Evolutionary conservation across 2,329 filamentous ascomycete genomes (phyloP).

Genomic region (Sarocladiaceae sp.): DNA sequence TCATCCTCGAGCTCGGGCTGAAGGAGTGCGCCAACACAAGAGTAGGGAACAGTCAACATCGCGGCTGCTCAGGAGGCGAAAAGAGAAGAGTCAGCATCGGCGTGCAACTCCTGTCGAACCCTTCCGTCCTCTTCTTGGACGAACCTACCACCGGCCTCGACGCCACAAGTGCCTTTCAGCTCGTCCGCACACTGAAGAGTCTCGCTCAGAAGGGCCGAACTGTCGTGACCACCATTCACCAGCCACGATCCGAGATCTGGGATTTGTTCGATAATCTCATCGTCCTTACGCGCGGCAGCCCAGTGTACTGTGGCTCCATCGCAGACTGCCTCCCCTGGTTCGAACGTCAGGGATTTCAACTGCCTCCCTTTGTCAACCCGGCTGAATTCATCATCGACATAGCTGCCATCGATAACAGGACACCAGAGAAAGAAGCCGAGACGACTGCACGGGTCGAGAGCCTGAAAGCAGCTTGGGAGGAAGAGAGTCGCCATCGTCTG

Average conservation of each 20-base stretch:
- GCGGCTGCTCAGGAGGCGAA: constrained; percentile 73
- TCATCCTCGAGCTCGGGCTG: constrained; percentile 67
- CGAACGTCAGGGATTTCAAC: constrained; percentile 47
- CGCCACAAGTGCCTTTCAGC: constrained; percentile 68
- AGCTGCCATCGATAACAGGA: constrained; percentile 67
- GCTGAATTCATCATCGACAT: constrained; percentile 72
- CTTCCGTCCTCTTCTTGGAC: constrained; percentile 70
- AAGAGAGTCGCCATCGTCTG: constrained; percentile 26
- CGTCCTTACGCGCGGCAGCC: constrained; percentile 59
- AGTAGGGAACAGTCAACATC: constrained; percentile 64
- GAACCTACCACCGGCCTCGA: constrained; percentile 75
- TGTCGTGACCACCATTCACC: constrained; percentile 68
- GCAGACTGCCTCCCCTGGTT: constrained; percentile 60
- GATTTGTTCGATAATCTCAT: constrained; percentile 67
- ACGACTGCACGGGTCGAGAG: constrained; percentile 54
- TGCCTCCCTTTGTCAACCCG: constrained; percentile 70
- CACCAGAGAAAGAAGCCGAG: constrained; percentile 55
- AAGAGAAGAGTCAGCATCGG: constrained; percentile 72
- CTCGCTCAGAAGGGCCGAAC: constrained; percentile 64
- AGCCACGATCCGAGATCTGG: constrained; percentile 76
- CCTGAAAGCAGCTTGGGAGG: constrained; percentile 55
- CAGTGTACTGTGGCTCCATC: constrained; percentile 60
- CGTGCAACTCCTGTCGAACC: constrained; percentile 73
- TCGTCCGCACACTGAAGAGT: constrained; percentile 62
- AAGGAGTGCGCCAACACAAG: constrained; percentile 72